Evolutionary conservation across 2,329 filamentous ascomycete species (phyloP).

Genomic region (Apiospora arundinis): DNA sequence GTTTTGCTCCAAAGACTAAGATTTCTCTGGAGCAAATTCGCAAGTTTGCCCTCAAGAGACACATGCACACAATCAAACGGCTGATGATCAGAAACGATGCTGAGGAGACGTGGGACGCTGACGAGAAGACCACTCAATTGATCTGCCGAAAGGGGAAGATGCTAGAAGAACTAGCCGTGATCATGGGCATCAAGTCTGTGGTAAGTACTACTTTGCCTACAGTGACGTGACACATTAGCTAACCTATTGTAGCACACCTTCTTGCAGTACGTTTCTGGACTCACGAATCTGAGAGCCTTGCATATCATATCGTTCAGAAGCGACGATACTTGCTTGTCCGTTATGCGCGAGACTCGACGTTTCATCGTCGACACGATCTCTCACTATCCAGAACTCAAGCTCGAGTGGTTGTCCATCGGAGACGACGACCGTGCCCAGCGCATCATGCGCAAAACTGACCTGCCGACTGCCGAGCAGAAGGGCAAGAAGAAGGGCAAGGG

Average conservation of each 20-base stretch:
- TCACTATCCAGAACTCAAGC: slow-evolving; percentile 59
- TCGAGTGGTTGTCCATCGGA: slow-evolving; percentile 62
- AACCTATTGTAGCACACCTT: slow-evolving; percentile 56
- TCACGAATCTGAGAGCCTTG: slow-evolving; percentile 58
- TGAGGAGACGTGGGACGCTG: slow-evolving; percentile 61
- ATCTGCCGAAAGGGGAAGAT: slow-evolving; percentile 56
- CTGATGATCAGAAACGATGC: slow-evolving; percentile 67
- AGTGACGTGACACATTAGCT: slow-evolving; percentile 2
- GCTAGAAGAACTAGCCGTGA: slow-evolving; percentile 62
- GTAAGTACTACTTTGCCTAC: slow-evolving; percentile 47
- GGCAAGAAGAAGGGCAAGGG: slow-evolving; percentile 37
- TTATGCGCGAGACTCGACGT: slow-evolving; percentile 62
- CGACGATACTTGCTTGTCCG: slow-evolving; percentile 62
- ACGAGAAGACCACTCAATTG: slow-evolving; percentile 60
- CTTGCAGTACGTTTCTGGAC: slow-evolving; percentile 57
- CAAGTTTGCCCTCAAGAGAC: slow-evolving; percentile 61
- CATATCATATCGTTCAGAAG: slow-evolving; percentile 61
- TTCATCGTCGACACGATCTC: slow-evolving; percentile 65
- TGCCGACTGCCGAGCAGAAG: slow-evolving; percentile 36
- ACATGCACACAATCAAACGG: slow-evolving; percentile 58
- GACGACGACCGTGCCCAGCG: slow-evolving; percentile 55
- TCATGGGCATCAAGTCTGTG: slow-evolving; percentile 59
- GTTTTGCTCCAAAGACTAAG: slow-evolving; percentile 56
- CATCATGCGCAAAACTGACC: slow-evolving; percentile 50
- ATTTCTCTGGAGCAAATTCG: slow-evolving; percentile 65